phyloP scores from a whole-genome alignment of 2,329 filamentous ascomycete species.

The Neonectria punicea region DNA sequence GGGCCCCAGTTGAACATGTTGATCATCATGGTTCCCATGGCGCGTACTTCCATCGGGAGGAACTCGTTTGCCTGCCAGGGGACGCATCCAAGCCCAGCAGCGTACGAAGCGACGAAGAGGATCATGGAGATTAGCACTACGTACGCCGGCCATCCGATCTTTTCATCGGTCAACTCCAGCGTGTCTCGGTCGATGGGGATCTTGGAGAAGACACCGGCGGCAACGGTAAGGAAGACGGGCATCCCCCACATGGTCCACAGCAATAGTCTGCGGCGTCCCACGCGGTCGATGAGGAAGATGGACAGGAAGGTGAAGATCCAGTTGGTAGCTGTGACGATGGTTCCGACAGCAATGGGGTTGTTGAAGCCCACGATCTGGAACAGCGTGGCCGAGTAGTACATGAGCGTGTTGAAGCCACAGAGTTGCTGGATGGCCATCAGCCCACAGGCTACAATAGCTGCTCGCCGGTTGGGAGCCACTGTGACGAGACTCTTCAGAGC shows the following conservation, averaged over 20 bases:
- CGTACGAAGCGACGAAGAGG: slow-evolving; percentile 27
- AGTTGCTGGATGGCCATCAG: slow-evolving; percentile 54
- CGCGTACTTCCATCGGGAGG: slow-evolving; percentile 53
- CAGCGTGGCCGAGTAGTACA: slow-evolving; percentile 37
- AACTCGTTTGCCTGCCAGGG: slow-evolving; percentile 39
- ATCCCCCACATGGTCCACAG: slow-evolving; percentile 36
- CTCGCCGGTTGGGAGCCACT: slow-evolving; percentile 49
- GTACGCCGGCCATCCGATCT: too few relatives aligned
- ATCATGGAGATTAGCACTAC: too few relatives aligned
- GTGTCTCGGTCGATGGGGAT: too few relatives aligned
- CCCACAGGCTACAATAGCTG: slow-evolving; percentile 54
- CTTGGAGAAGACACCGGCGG: too few relatives aligned
- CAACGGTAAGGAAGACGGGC: slow-evolving; percentile 8
- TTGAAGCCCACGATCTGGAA: slow-evolving; percentile 41
- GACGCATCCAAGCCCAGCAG: slow-evolving; percentile 35
- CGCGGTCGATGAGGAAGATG: slow-evolving; percentile 32
- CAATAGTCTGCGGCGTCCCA: slow-evolving; percentile 27
- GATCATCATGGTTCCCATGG: slow-evolving; percentile 56
- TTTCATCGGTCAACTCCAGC: too few relatives aligned
- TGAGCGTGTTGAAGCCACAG: slow-evolving; percentile 39
- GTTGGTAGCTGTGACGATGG: slow-evolving; percentile 41
- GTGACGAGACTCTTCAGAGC: slow-evolving; percentile 45
- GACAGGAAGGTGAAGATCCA: slow-evolving; percentile 32
- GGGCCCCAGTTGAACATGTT: slow-evolving; percentile 56
- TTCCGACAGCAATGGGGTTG: slow-evolving; percentile 56